Conservation (phyloP, 306 rosid genomes). For the Trichosanthes cucumerina region DNA sequence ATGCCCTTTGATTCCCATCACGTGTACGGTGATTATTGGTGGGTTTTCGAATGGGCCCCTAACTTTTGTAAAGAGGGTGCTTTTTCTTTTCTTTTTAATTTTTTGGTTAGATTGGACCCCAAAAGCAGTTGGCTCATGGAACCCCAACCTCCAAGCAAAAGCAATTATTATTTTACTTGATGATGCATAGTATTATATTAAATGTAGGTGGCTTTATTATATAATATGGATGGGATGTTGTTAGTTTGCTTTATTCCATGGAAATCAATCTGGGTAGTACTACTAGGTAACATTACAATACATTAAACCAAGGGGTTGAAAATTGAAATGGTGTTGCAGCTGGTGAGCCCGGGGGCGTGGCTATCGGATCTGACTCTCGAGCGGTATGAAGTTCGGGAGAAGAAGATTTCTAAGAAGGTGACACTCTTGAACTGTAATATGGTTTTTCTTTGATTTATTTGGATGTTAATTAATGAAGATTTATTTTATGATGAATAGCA, state of each 20-base stretch:
- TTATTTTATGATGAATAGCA: slow-evolving; percentile 22
- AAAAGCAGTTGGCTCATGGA: neutral
- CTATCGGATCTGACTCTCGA: slow-evolving; percentile 72
- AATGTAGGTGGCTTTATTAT: neutral
- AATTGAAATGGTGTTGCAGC: slow-evolving; percentile 22
- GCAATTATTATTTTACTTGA: neutral
- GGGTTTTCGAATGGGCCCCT: neutral
- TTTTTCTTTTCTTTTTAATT: neutral
- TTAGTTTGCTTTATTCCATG: neutral
- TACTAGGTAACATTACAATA: no score
- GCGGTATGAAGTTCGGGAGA: slow-evolving; percentile 91
- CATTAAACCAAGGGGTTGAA: no score
- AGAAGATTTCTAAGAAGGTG: slow-evolving; percentile 80
- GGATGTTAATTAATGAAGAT: neutral
- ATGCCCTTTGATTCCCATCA: neutral
- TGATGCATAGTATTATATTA: neutral
- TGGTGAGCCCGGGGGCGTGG: slow-evolving; percentile 84
- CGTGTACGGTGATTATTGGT: neutral
- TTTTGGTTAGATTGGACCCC: neutral
- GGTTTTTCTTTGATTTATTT: no score
- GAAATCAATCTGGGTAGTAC: neutral
- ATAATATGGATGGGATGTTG: neutral
- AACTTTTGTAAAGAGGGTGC: neutral
- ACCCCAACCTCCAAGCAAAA: neutral
- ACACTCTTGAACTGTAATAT: neutral